These are phyloP conservation scores for Dipteronia dyeriana DNA, from an alignment of 345 rosid genomes.

Conservation along the genomic window DNA sequence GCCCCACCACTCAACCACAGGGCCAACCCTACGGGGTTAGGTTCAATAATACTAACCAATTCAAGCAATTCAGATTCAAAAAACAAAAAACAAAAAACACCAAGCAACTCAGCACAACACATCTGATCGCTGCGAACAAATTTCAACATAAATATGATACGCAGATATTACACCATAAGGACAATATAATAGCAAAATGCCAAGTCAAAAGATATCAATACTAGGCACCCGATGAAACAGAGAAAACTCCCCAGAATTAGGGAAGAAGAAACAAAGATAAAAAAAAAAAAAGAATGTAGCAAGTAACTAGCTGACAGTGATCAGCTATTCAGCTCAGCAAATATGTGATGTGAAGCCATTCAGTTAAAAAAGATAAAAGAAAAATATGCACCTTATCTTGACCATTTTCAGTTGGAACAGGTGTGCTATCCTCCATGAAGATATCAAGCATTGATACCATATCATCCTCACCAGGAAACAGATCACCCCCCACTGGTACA, in stretches of 20 bases:
- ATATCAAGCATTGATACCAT: constrained; percentile 30
- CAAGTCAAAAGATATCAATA: background rate
- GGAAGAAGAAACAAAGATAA: background rate
- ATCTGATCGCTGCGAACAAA: background rate
- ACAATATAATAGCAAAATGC: background rate
- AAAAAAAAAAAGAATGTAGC: background rate
- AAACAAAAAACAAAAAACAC: too few species aligned
- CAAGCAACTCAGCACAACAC: background rate
- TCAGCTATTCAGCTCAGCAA: background rate
- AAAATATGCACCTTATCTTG: constrained; percentile 24
- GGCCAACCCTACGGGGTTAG: background rate
- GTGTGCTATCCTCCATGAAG: too few species aligned
- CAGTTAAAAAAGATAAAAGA: background rate
- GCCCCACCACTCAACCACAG: background rate
- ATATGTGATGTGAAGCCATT: too few species aligned
- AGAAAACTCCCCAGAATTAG: background rate
- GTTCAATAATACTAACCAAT: background rate
- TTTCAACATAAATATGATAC: background rate
- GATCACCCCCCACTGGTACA: constrained; percentile 14
- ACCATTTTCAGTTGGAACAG: constrained; percentile 5
- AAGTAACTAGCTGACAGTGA: background rate
- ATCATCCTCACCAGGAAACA: constrained; percentile 21
- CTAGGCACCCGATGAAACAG: background rate
- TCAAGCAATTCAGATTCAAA: background rate
- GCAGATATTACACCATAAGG: background rate